Base-by-base conservation (phyloP, 2,329 filamentous ascomycete species). In the Monosporascus sp. region DNA sequence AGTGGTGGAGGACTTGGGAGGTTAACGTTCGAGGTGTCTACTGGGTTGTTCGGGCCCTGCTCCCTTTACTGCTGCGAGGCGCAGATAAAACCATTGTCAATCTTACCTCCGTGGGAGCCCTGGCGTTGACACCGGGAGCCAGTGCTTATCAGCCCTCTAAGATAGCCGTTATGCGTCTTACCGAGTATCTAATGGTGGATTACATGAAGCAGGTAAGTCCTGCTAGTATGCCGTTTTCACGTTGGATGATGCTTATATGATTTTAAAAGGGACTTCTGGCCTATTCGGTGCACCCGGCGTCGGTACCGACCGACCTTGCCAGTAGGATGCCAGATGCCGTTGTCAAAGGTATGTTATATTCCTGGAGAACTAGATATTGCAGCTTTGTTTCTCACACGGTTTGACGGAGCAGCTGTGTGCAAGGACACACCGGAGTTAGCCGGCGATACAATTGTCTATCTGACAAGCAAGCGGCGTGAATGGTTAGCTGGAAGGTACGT, bases 11-110 rank as follows among this genome's bases (percentile, higher is more conserved):
- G 22, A 71, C 72, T 31, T 77, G 72, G 63, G 75, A 79, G 38
- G 73, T 80, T 51, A 83, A 83, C 54, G 61, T 82, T 27, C 76
- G 73, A 48, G 79, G 80, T 0, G 64, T 71, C 0, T 77, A 78
- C 44, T 68, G 79, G 14, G 61, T 74, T 26, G 71, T 73, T 1
- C 67, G 69, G 17, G 69, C 73, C 1, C 81, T 83, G 57, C 65
- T 84, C n/a, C 76, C 78, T 0, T 51, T 78, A 31, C 55, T 82
- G 38, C 58, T 76, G 5, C 58, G 66, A 22, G 65, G 59, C 17
- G 58, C 57, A 22, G 59, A 61, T 40, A 76, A 75, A 61, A 76
- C 71, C 0, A 66, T 83, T 24, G 65, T 83, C 52, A 78, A 76
- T 51, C 65, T 82, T 36, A 69, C 66, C 6, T 77, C 74, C 41